A percentile compares a stretch with the other conserved stretches of the same genome.
These are phyloP conservation scores for Rhodamnia argentea DNA, from an alignment of 345 rosid genomes.

Conservation along the genomic window DNA sequence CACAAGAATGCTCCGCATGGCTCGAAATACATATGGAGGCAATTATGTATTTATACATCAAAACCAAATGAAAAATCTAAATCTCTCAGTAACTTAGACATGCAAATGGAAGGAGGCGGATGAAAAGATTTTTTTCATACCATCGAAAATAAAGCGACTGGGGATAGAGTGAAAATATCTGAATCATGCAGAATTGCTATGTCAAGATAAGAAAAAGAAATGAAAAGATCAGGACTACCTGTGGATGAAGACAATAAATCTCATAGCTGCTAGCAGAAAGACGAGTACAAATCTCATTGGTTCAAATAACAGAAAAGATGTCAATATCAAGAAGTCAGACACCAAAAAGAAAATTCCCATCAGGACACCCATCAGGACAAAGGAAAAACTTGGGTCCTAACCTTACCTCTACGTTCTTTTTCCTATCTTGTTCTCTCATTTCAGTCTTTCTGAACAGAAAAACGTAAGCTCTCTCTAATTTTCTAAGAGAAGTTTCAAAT, in stretches of 20 bases:
- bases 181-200: background rate
- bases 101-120: background rate
- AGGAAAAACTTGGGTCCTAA: background rate
- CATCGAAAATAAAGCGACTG: background rate
- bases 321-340: background rate
- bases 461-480: background rate
- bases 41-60: background rate
- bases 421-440: background rate
- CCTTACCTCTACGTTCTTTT: background rate
- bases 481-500: background rate
- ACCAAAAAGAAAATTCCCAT: background rate
- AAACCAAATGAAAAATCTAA: background rate
- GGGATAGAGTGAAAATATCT: background rate
- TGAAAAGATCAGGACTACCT: background rate
- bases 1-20: no score
- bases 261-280: background rate
- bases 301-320: background rate
- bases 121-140: background rate
- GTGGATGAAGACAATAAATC: background rate
- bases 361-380: background rate
- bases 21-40: background rate
- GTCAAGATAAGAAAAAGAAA: background rate
- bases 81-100: background rate
- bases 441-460: background rate
- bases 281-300: background rate